Base-by-base conservation (phyloP, 306 rosid species). In the Mimosa pudica region DNA sequence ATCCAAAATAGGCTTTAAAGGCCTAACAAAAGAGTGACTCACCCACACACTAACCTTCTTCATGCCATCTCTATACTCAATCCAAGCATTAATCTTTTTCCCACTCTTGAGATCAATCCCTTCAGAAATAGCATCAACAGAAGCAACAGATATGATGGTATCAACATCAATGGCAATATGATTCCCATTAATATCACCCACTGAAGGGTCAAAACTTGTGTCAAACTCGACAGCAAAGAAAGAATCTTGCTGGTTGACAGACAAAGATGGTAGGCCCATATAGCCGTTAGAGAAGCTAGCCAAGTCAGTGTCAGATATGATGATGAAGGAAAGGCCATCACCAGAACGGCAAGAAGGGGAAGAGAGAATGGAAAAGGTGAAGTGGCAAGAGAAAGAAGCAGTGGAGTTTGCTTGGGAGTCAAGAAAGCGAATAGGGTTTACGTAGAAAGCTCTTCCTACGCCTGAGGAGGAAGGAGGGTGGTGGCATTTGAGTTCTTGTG, bases 151-250 rank as follows among this genome's bases (percentile, higher is more conserved):
- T 2, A 84, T 79, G 45, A 80, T 45, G 0, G 78, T 77, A 33
- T 71, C 66, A 11, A 92, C 61, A 71, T 94, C 92, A 2, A 94
- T 24, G 0, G 87, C 97, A 8, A 90, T 36, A 24, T 92, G 97
- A 80, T 89, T 92, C 1, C 77, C 97, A 64, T 89, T 90, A 38
- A 89, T 79, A 77, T 92, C 96, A 2, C 91, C 98, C 0, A 92
- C 86, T 18, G 83, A 61, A 36, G 97, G 93, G 62, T 92, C 86
- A 10, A 84, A 87, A 41, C 76, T 78, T 1, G 96, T 92, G 72
- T 94, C 98, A 8, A 92, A 94, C 67, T 94, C 96, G 6, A 94
- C 90, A 0, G 96, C 97, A 64, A 94, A 82, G 83, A 87, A 94
- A 2, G 93, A 77, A 47, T 83, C 86, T 84, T 81, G 65, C 9